phyloP scores from a whole-genome alignment of 495 filamentous ascomycete genomes.

The Penicillium fimorum region DNA sequence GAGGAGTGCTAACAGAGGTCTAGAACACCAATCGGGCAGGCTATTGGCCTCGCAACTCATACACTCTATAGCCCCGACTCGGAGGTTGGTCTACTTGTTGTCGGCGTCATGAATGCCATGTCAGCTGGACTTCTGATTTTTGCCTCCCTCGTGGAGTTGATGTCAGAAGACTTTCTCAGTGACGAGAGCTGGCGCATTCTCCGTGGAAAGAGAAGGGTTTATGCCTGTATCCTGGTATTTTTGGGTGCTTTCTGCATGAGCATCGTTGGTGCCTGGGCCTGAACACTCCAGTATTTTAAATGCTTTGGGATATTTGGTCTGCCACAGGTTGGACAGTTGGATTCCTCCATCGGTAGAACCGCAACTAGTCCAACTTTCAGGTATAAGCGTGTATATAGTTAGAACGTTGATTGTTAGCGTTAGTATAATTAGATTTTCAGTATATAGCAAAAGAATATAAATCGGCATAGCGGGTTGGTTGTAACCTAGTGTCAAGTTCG shows the following conservation, averaged over 20 bases:
- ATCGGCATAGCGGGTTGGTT: not conserved
- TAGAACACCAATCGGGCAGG: constrained; percentile 81
- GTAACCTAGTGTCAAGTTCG: not conserved
- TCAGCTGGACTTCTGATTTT: constrained; percentile 62
- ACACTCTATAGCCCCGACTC: constrained; percentile 63
- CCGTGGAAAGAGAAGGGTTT: constrained; percentile 60
- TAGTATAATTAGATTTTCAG: not conserved
- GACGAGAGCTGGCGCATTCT: constrained; percentile 59
- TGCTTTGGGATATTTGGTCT: not conserved
- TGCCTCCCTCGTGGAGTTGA: constrained; percentile 59
- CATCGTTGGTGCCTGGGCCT: constrained; percentile 81
- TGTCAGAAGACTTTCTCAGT: constrained; percentile 63
- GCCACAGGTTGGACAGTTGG: not conserved
- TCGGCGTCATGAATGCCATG: constrained; percentile 69
- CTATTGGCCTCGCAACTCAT: constrained; percentile 66
- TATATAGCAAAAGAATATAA: not conserved
- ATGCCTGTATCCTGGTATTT: constrained; percentile 69
- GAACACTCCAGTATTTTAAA: not conserved
- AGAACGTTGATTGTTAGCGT: not conserved
- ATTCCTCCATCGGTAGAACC: not conserved
- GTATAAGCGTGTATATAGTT: not conserved
- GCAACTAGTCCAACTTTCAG: not conserved
- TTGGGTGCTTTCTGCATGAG: constrained; percentile 76
- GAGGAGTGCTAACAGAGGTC: constrained; percentile 18
- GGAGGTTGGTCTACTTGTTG: constrained; percentile 62